Conservation (phyloP, 352 stramenopile genomes). For the Globisporangium yorkense region DNA sequence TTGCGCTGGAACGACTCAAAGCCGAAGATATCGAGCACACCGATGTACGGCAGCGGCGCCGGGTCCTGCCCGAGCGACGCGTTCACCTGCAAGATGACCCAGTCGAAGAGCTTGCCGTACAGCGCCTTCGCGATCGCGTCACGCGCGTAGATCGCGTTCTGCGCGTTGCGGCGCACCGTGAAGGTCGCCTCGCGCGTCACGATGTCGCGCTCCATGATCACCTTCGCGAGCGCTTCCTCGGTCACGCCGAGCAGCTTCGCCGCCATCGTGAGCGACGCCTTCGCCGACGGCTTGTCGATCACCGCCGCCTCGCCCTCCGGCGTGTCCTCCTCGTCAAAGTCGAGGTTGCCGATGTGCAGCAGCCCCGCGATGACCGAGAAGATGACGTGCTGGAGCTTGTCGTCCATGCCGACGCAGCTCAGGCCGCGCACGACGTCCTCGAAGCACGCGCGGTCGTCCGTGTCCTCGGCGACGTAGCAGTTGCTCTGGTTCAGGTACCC, state of each 20-base stretch:
- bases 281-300: slow-evolving; percentile 65
- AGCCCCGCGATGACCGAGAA: slow-evolving; percentile 92
- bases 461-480: slow-evolving; percentile 90
- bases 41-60: slow-evolving; percentile 80
- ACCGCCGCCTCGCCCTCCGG: slow-evolving; percentile 68
- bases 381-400: slow-evolving; percentile 69
- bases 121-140: slow-evolving; percentile 93
- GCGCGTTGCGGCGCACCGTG: slow-evolving; percentile 70
- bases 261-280: slow-evolving; percentile 44
- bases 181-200: slow-evolving; percentile 81
- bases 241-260: slow-evolving; percentile 67
- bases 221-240: slow-evolving; percentile 49
- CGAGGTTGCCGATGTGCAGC: slow-evolving; percentile 95
- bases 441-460: slow-evolving; percentile 87
- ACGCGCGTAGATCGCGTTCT: slow-evolving; percentile 83
- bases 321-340: slow-evolving; percentile 90
- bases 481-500: slow-evolving; percentile 93
- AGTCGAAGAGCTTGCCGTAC: slow-evolving; percentile 91
- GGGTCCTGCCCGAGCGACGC: slow-evolving; percentile 75
- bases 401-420: slow-evolving; percentile 72
- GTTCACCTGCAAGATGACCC: slow-evolving; percentile 92
- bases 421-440: slow-evolving; percentile 62
- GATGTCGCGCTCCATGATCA: slow-evolving; percentile 88
- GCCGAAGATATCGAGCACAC: slow-evolving; percentile 90
- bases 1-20: slow-evolving; percentile 90